Evolutionary conservation across 176 grass and related monocot species (phyloP), one percentile per base, ranked within the genome.

Genomic region (Oryza glaberrima): DNA sequence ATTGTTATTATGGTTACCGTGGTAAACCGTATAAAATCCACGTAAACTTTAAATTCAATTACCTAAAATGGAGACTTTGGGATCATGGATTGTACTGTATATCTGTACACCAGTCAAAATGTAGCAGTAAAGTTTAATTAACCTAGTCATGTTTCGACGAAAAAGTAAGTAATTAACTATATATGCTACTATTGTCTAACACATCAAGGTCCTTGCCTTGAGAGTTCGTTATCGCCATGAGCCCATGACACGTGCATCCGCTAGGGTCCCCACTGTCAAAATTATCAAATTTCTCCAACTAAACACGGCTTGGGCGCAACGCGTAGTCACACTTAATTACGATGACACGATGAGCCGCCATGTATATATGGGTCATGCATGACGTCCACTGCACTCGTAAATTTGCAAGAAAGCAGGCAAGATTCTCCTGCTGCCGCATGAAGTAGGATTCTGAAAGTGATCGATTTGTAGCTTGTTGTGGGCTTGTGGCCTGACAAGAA

Each of bases 361-460:
- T 8, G 41, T 72, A 58, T 3, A 20, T 72, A 70, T 72, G 69
- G 38, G 70, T 47, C 70, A 73, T 73, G 70, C 43, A 47, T 73
- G 70, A 73, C 70, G 70, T 9, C 9, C 9, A 44, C 6, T 44
- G 9, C 40, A 11, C 43, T 44, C 9, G 43, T 6, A 16, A 17
- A 67, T 17, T 67, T 14, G 65, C 34, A 19, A 9, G 67, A 69
- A 69, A 20, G 7, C 67, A 17, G 35, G 6, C n/a, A 38, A n/a
- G 4, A 41, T 70, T 43, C 9, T 44, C 43, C 43, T 10, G 43
- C 43, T 56, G 15, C 52, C 17, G 52, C 52, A 56, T 20, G 54
- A 9, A 58, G 54, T 19, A 58, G 54, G 54, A n/a, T 58, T 19
- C 19, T n/a, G 47, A 58, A 20, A 58, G 17, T 14, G 54, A 9